Evolutionary conservation across 1,284 basidiomycete genomes (phyloP).

Genomic region (Cutaneotrichosporon dermatis): DNA sequence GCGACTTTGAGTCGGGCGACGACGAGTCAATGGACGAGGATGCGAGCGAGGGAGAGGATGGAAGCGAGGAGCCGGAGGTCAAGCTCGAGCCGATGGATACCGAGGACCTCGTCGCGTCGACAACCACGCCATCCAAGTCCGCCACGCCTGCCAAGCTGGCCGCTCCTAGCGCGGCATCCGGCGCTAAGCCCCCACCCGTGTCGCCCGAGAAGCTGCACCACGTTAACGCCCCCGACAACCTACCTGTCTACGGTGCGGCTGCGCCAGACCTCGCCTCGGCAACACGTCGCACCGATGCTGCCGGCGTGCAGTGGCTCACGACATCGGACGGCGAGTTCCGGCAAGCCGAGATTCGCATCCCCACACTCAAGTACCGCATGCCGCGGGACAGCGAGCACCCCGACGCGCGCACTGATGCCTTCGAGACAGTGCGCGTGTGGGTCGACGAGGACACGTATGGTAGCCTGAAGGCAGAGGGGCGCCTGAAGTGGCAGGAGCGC

Average conservation of each 20-base stretch:
- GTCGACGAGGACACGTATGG: slow-evolving; percentile 13
- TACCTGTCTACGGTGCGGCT: slow-evolving; percentile 7
- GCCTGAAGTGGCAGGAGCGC: slow-evolving; percentile 15
- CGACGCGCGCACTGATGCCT: slow-evolving; percentile 13
- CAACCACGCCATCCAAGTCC: not conserved
- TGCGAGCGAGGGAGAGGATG: slow-evolving; percentile 6
- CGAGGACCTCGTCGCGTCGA: not conserved
- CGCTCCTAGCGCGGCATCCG: not conserved
- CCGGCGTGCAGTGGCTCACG: slow-evolving; percentile 15
- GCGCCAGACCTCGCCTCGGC: not conserved
- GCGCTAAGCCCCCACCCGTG: not conserved
- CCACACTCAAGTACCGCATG: slow-evolving; percentile 19
- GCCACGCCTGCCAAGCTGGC: not conserved
- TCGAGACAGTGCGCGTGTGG: slow-evolving; percentile 14
- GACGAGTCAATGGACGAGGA: slow-evolving; percentile 9
- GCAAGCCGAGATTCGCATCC: slow-evolving; percentile 12
- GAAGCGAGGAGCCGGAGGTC: not conserved
- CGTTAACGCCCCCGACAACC: slow-evolving; percentile 8
- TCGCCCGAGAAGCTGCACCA: not conserved
- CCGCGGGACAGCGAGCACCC: slow-evolving; percentile 20
- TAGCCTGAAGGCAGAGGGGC: slow-evolving; percentile 7
- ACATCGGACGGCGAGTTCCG: slow-evolving; percentile 7
- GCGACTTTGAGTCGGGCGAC: slow-evolving; percentile 3
- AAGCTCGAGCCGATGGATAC: slow-evolving; percentile 3
- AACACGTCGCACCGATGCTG: slow-evolving; percentile 12